A percentile compares a stretch with the other conserved stretches of the same genome.
Conservation (phyloP, 495 filamentous ascomycete species). For the Xanthoparmelia taractica region DNA sequence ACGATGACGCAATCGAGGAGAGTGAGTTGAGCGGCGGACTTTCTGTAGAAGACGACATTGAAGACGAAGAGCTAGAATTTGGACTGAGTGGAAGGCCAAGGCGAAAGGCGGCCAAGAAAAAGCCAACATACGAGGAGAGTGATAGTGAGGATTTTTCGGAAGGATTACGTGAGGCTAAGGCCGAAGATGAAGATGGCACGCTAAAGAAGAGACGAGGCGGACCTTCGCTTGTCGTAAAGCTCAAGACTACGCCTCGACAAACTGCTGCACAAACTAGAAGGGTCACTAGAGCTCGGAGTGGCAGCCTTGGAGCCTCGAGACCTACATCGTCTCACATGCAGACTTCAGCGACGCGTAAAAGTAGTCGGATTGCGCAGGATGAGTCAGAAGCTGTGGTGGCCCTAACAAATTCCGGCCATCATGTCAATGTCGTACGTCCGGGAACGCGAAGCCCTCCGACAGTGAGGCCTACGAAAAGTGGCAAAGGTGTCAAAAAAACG, state of each 20-base stretch:
- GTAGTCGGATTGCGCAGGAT: constrained; percentile 53
- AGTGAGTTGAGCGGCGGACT: constrained; percentile 59
- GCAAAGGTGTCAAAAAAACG: constrained; percentile 55
- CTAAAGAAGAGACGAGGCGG: constrained; percentile 34
- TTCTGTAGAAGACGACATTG: constrained; percentile 52
- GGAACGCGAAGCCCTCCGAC: constrained; percentile 62
- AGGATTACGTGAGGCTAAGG: constrained; percentile 20
- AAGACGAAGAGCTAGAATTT: constrained; percentile 55
- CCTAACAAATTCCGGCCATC: constrained; percentile 69
- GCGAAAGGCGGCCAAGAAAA: constrained; percentile 52
- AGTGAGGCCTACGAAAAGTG: constrained; percentile 48
- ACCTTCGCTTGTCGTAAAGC: constrained; percentile 30
- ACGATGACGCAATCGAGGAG: constrained; percentile 54
- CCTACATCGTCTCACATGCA: constrained; percentile 30
- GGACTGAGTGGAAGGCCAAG: constrained; percentile 63
- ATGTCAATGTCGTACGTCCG: constrained; percentile 51
- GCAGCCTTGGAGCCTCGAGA: constrained; percentile 31
- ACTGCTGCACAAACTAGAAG: constrained; percentile 23
- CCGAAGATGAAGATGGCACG: constrained; percentile 7
- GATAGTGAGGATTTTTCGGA: constrained; percentile 25
- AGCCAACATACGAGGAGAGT: constrained; percentile 36
- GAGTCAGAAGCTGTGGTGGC: constrained; percentile 53
- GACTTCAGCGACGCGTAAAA: constrained; percentile 40
- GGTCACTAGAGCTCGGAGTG: constrained; percentile 42
- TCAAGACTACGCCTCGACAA: constrained; percentile 27